A percentile compares a stretch with the other conserved stretches of the same genome.
These are phyloP conservation scores for Rhodotorula toruloides DNA, from an alignment of 768 basidiomycete genomes.

Conservation along the genomic window DNA sequence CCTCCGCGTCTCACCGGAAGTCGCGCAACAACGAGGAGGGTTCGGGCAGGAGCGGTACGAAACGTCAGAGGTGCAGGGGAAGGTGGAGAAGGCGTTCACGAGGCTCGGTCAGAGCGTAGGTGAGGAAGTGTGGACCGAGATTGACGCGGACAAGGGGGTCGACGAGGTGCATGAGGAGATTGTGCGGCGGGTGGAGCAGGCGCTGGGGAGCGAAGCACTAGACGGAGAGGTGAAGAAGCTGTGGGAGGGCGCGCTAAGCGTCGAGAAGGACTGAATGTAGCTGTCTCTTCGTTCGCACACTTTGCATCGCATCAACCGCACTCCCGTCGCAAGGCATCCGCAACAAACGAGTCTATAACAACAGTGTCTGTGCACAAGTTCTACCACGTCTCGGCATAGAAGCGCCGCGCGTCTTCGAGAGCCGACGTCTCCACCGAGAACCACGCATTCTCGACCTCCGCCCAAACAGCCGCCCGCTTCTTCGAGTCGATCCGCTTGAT, in stretches of 20 bases:
- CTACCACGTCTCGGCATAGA: slow-evolving; percentile 24
- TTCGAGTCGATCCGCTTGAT: slow-evolving; percentile 67
- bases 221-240: slow-evolving; percentile 3
- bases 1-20: slow-evolving; percentile 70
- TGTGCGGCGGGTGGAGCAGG: neutral
- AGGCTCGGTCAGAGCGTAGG: slow-evolving; percentile 12
- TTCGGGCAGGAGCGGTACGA: slow-evolving; percentile 49
- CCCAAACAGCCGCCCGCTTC: slow-evolving; percentile 57
- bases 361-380: slow-evolving; percentile 9
- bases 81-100: slow-evolving; percentile 13
- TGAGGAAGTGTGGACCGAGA: slow-evolving; percentile 16
- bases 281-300: neutral
- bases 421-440: slow-evolving; percentile 44
- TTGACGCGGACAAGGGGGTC: slow-evolving; percentile 23
- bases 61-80: slow-evolving; percentile 53
- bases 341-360: neutral
- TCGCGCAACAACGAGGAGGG: slow-evolving; percentile 56
- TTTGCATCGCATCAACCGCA: neutral
- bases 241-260: neutral
- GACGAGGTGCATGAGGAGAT: slow-evolving; percentile 20
- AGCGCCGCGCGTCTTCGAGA: slow-evolving; percentile 42
- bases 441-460: slow-evolving; percentile 54
- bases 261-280: neutral
- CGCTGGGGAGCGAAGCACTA: neutral
- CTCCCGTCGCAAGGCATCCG: neutral